These are phyloP conservation scores for Gomphus bonarii DNA, from an alignment of 1,284 basidiomycete species.

Conservation along the genomic window DNA sequence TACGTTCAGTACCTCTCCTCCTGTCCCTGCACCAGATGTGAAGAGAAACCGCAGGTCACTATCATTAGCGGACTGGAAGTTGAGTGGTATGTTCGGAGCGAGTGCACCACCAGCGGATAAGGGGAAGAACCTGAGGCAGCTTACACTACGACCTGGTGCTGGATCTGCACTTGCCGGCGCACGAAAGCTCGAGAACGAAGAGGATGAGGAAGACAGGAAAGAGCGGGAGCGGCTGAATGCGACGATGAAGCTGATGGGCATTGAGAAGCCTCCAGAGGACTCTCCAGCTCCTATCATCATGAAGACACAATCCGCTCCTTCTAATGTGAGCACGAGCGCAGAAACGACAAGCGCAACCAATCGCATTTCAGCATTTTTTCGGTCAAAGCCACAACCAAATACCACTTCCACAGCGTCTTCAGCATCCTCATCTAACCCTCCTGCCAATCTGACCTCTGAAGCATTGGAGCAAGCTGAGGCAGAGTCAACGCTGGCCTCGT, in stretches of 20 bases:
- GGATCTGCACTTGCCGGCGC: slow-evolving; percentile 41
- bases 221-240: slow-evolving; percentile 80
- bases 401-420: slow-evolving; percentile 31
- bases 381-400: slow-evolving; percentile 36
- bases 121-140: slow-evolving; percentile 43
- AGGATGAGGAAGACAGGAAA: slow-evolving; percentile 80
- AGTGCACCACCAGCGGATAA: slow-evolving; percentile 28
- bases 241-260: slow-evolving; percentile 88
- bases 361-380: slow-evolving; percentile 62
- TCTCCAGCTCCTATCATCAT: slow-evolving; percentile 24
- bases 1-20: slow-evolving; percentile 28
- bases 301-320: slow-evolving; percentile 10
- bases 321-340: slow-evolving; percentile 12
- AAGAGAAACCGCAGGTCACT: slow-evolving; percentile 53
- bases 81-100: slow-evolving; percentile 57
- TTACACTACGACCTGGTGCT: slow-evolving; percentile 58
- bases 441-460: slow-evolving; percentile 53
- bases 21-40: slow-evolving; percentile 18
- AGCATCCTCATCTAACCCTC: slow-evolving; percentile 24
- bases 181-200: slow-evolving; percentile 68
- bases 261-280: slow-evolving; percentile 51
- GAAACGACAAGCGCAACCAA: not conserved
- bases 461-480: slow-evolving; percentile 69
- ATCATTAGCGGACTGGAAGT: slow-evolving; percentile 70
- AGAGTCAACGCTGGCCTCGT: slow-evolving; percentile 55